Evolutionary conservation across 345 rosid species (phyloP).

Genomic region (Tarenaya hassleriana): DNA sequence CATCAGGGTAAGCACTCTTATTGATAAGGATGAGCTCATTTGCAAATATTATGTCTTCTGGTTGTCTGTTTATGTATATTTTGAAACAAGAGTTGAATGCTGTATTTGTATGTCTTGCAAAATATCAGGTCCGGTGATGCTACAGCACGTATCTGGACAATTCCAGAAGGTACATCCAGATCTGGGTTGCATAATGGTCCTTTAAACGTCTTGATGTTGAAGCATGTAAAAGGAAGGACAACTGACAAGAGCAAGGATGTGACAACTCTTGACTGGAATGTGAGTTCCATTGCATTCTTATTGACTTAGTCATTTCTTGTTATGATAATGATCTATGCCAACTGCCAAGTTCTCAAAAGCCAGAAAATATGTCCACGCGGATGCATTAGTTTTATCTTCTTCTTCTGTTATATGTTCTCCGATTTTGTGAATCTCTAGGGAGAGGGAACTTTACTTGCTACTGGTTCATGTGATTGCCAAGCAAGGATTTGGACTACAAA

Average conservation of each 20-base stretch:
- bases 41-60: neutral
- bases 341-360: neutral
- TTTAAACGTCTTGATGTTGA: conserved; percentile 57
- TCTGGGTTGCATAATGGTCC: conserved; percentile 47
- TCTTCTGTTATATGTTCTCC: conserved; percentile 12
- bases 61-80: neutral
- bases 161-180: conserved; percentile 54
- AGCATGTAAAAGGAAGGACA: conserved; percentile 90
- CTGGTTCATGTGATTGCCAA: conserved; percentile 96
- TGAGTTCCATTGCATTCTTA: conserved; percentile 37
- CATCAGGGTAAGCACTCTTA: conserved; percentile 75
- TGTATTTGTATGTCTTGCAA: conserved; percentile 4
- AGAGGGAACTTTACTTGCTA: conserved; percentile 89
- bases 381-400: conserved; percentile 13
- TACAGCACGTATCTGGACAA: conserved; percentile 94
- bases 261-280: conserved; percentile 99
- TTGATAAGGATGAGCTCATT: conserved; percentile 11
- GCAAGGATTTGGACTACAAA: conserved; percentile 84
- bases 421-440: conserved; percentile 41
- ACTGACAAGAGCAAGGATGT: conserved; percentile 99
- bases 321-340: neutral
- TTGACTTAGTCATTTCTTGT: neutral
- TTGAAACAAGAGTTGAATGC: too few relatives aligned
- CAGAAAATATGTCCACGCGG: neutral
- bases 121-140: conserved; percentile 87